phyloP scores from a whole-genome alignment of 257 asterid species.

The Solanum pennellii region DNA sequence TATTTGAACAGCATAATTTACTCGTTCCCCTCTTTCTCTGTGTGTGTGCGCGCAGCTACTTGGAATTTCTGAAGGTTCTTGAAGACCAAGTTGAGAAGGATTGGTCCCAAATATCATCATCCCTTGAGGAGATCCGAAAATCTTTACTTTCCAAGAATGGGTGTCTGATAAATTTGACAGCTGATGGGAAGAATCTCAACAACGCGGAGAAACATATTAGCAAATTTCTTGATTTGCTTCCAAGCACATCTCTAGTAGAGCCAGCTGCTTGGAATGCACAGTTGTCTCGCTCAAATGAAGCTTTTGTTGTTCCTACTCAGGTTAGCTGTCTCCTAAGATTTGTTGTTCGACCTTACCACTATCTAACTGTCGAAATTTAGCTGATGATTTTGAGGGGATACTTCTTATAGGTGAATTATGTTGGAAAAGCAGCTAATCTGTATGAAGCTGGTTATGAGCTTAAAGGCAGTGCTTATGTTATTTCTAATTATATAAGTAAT shows the following conservation, averaged over 20 bases:
- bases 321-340: constrained; percentile 23
- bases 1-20: background rate
- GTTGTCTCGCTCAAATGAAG: constrained; percentile 74
- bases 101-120: constrained; percentile 76
- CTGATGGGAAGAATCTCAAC: constrained; percentile 68
- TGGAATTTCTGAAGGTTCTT: constrained; percentile 70
- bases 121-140: constrained; percentile 85
- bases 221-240: constrained; percentile 85
- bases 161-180: constrained; percentile 84
- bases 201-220: constrained; percentile 55
- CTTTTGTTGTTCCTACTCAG: constrained; percentile 94
- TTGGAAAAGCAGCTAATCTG: constrained; percentile 95
- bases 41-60: constrained; percentile 53
- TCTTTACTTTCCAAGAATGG: constrained; percentile 62
- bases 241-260: constrained; percentile 41
- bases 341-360: background rate
- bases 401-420: constrained; percentile 73
- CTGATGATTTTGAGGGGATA: background rate
- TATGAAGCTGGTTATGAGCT: constrained; percentile 85
- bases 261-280: constrained; percentile 50
- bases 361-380: background rate
- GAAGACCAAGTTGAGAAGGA: constrained; percentile 71
- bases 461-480: constrained; percentile 88
- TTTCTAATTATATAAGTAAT: constrained; percentile 69
- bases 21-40: background rate